Evolutionary conservation across 2,329 filamentous ascomycete genomes (phyloP), one percentile per base, ranked within the genome.

Genomic region (Fusarium drepaniforme): DNA sequence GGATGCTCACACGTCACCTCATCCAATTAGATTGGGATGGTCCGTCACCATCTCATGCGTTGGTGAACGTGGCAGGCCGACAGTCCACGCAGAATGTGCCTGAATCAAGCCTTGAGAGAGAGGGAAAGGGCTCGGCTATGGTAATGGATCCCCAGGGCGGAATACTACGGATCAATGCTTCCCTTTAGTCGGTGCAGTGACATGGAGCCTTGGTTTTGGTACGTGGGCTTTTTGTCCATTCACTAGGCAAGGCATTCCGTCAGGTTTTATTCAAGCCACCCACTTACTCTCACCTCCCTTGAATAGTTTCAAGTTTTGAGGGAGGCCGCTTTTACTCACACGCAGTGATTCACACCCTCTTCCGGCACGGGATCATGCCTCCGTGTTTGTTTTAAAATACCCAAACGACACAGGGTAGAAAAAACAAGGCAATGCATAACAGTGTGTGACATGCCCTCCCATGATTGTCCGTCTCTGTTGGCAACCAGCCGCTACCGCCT

Each of bases 1-100:
- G 42, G 30, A n/a, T 44, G 51, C 33, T 38, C 21, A 28, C n/a
- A 74, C 33, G 40, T 53, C 59, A 40, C 60, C 18, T 23, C 8
- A 7, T 18, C 72, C 64, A 66, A 60, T 72, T 11, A 64, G 30
- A 44, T 12, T 9, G 23, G 33, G 53, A 9, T 33, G 44, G 60
- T 66, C 57, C 59, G 64, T 75, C 64, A 69, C 57, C 35, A 18
- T 60, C 49, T 64, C 58, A 63, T 75, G 72, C 64, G 49, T 42
- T 62, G 51, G 23, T 18, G 56, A 28, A 49, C 68, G 68, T 74
- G 72, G 68, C 71, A 74, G 46, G 51, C 46, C 13, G 49, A 64
- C 57, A 64, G 38, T 62, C 67, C 64, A 60, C 64, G 37, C 49
- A 63, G 49, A 21, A 59, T 40, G 13, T 56, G 60, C 60, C 64